These are phyloP conservation scores for Xanthoconium purpureum DNA, from an alignment of 768 basidiomycete species.

Conservation along the genomic window DNA sequence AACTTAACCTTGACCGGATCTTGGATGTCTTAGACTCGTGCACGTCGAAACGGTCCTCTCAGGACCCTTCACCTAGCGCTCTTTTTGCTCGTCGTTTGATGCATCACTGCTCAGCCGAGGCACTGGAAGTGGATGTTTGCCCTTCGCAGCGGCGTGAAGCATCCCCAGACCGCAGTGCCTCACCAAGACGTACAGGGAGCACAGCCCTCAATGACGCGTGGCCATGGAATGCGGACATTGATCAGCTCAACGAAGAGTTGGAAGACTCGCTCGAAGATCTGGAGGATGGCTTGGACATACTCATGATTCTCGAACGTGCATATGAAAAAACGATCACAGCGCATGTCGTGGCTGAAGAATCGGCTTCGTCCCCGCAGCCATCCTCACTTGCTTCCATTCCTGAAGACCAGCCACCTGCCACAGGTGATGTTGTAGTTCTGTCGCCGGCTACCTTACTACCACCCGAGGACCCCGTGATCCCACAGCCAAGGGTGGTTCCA, in stretches of 20 bases:
- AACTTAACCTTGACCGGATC: constrained; percentile 9
- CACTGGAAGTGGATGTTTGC: constrained; percentile 14
- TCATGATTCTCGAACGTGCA: constrained; percentile 66
- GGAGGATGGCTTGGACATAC: constrained; percentile 65
- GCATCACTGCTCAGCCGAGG: constrained; percentile 76
- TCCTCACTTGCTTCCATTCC: constrained; percentile 22
- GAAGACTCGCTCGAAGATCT: constrained; percentile 56
- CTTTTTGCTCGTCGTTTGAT: constrained; percentile 78
- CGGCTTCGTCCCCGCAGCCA: constrained; percentile 5
- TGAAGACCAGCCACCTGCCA: constrained; percentile 14
- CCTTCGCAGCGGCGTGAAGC: constrained; percentile 17
- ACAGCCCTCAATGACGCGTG: constrained; percentile 27
- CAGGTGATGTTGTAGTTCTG: not conserved
- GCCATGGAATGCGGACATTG: constrained; percentile 33
- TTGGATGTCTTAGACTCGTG: constrained; percentile 13
- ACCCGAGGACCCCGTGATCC: constrained; percentile 14
- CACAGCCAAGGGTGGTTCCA: constrained; percentile 31
- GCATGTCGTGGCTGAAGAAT: constrained; percentile 44
- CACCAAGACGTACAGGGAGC: constrained; percentile 39
- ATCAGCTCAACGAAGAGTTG: constrained; percentile 43
- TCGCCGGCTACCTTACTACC: constrained; percentile 2
- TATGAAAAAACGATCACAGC: constrained; percentile 64
- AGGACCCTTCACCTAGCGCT: constrained; percentile 44
- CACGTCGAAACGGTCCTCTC: constrained; percentile 33
- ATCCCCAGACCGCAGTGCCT: constrained; percentile 42